These are phyloP conservation scores for Mariannaea elegans DNA, from an alignment of 2,329 filamentous ascomycete species.

Conservation along the genomic window DNA sequence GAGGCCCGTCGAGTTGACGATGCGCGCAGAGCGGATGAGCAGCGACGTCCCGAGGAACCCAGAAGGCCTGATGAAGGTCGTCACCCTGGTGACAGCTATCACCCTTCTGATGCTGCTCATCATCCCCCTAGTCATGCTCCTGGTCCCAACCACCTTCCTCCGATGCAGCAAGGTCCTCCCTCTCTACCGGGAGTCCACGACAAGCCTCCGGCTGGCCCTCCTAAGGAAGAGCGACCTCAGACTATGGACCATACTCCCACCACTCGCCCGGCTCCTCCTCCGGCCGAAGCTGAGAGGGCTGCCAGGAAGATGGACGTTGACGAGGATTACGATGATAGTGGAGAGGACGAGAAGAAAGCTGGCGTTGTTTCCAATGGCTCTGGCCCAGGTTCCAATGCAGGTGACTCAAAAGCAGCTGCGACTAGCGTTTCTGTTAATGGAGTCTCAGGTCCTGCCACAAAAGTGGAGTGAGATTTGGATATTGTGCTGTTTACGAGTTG, in stretches of 20 bases:
- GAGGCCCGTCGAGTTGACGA: slow-evolving; percentile 74
- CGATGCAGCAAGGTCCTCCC: slow-evolving; percentile 68
- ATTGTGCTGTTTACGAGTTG: slow-evolving; percentile 35
- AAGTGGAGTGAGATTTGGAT: slow-evolving; percentile 52
- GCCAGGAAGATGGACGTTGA: slow-evolving; percentile 97
- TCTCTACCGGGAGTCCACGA: slow-evolving; percentile 65
- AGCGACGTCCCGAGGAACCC: slow-evolving; percentile 67
- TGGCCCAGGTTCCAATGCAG: slow-evolving; percentile 57
- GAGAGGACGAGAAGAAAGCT: slow-evolving; percentile 80
- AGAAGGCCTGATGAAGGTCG: slow-evolving; percentile 69
- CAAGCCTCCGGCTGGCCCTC: slow-evolving; percentile 46
- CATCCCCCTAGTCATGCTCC: slow-evolving; percentile 69
- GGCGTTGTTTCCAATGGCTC: slow-evolving; percentile 53
- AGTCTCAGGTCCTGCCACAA: slow-evolving; percentile 49
- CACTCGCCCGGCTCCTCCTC: slow-evolving; percentile 58
- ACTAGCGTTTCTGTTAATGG: slow-evolving; percentile 59
- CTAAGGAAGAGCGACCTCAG: slow-evolving; percentile 69
- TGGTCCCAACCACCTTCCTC: slow-evolving; percentile 63
- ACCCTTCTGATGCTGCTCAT: slow-evolving; percentile 92
- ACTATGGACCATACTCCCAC: slow-evolving; percentile 48
- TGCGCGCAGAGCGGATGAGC: slow-evolving; percentile 68
- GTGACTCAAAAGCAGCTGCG: slow-evolving; percentile 60
- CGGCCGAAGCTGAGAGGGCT: slow-evolving; percentile 77
- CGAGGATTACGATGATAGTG: slow-evolving; percentile 96
- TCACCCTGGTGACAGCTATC: slow-evolving; percentile 80